Evolutionary conservation across 345 rosid genomes (phyloP).

Genomic region (Barbarea vulgaris): DNA sequence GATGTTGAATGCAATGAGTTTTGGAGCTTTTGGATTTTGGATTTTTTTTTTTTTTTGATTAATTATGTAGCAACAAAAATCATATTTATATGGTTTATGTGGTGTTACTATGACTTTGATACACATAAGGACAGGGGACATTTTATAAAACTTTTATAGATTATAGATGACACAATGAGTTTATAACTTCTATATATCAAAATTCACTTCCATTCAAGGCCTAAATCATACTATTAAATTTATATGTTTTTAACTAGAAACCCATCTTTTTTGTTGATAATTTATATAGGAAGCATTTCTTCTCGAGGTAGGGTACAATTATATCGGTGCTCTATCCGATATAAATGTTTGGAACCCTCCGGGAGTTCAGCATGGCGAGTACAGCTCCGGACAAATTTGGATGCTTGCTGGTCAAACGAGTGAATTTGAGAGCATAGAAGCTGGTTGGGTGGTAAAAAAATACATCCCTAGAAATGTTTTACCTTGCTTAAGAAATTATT

Average conservation of each 20-base stretch:
- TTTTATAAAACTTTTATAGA: too few species aligned
- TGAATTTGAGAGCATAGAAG: slow-evolving; percentile 46
- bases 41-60: too few species aligned
- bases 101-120: too few species aligned
- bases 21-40: too few species aligned
- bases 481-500: neutral
- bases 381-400: slow-evolving; percentile 53
- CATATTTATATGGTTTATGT: too few species aligned
- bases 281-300: slow-evolving; percentile 42
- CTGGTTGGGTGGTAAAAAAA: slow-evolving; percentile 53
- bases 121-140: too few species aligned
- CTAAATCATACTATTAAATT: neutral
- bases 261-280: neutral
- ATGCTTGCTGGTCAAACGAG: slow-evolving; percentile 31
- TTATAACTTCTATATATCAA: too few species aligned
- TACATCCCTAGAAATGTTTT: neutral
- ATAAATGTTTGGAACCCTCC: slow-evolving; percentile 60
- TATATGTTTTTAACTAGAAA: neutral
- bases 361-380: slow-evolving; percentile 36
- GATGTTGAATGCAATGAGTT: too few species aligned
- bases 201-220: too few species aligned
- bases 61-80: too few species aligned
- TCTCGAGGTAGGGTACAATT: slow-evolving; percentile 41
- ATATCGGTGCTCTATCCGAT: slow-evolving; percentile 44
- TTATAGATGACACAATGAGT: too few species aligned